phyloP scores from a whole-genome alignment of 345 rosid species.

The Heritiera littoralis region DNA sequence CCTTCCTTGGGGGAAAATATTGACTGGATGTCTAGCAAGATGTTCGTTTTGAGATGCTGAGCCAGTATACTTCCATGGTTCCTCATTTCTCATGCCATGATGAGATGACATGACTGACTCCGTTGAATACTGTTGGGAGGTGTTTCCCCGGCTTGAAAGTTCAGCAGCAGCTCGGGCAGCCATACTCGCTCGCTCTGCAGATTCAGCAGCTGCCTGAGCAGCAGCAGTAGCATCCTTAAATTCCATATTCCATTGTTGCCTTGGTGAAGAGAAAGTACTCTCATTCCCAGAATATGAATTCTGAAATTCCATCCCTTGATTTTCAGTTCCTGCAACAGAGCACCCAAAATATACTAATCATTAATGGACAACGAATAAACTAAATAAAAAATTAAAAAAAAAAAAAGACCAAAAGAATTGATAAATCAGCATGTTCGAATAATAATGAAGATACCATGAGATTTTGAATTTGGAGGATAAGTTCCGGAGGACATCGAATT shows the following conservation, averaged over 20 bases:
- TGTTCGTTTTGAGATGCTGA: constrained; percentile 36
- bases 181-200: constrained; percentile 94
- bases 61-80: constrained; percentile 9
- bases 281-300: constrained; percentile 42
- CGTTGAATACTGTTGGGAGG: constrained; percentile 39
- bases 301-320: constrained; percentile 40
- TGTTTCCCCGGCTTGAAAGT: constrained; percentile 67
- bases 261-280: constrained; percentile 28
- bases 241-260: constrained; percentile 61
- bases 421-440: not conserved
- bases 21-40: constrained; percentile 26
- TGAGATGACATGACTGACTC: constrained; percentile 38
- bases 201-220: constrained; percentile 94
- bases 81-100: constrained; percentile 28
- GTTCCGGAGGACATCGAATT: constrained; percentile 23
- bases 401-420: not conserved
- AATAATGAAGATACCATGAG: constrained; percentile 38
- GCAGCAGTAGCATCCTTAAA: constrained; percentile 87
- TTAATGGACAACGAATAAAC: constrained; percentile 5
- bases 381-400: not conserved
- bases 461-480: constrained; percentile 35
- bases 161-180: constrained; percentile 97
- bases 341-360: constrained; percentile 10
- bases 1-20: constrained; percentile 25
- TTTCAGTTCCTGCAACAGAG: constrained; percentile 42